These are phyloP conservation scores for Silene uniflora DNA, from an alignment of 148 eudicot species.

Conservation along the genomic window DNA sequence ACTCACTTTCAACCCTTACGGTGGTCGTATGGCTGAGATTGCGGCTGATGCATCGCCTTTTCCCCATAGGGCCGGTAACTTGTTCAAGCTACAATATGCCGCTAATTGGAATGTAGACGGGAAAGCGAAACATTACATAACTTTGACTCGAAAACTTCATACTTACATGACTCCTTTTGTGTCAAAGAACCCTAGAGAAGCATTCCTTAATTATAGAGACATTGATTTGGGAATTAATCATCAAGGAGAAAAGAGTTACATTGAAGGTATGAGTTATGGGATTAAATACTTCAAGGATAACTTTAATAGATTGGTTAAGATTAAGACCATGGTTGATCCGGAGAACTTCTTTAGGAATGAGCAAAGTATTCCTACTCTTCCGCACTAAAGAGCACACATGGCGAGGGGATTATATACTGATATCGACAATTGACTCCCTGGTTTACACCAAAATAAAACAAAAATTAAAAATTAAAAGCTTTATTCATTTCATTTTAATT, in stretches of 20 bases:
- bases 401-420: no score
- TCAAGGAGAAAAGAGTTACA: slow-evolving; percentile 13
- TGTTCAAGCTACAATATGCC: slow-evolving; percentile 20
- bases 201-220: slow-evolving; percentile 20
- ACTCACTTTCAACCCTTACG: slow-evolving; percentile 14
- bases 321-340: slow-evolving; percentile 21
- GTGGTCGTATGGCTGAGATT: slow-evolving; percentile 21
- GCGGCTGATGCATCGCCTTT: slow-evolving; percentile 10
- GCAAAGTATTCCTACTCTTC: slow-evolving; percentile 22
- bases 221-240: slow-evolving; percentile 20
- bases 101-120: slow-evolving; percentile 12
- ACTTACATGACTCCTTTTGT: slow-evolving; percentile 17
- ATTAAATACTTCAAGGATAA: slow-evolving; percentile 16
- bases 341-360: slow-evolving; percentile 18
- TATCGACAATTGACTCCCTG: no score
- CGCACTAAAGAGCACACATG: no score
- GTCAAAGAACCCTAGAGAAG: slow-evolving; percentile 20
- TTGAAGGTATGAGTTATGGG: slow-evolving; percentile 18
- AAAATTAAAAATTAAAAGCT: background rate
- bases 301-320: slow-evolving; percentile 20
- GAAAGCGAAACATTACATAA: slow-evolving; percentile 10
- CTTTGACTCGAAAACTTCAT: slow-evolving; percentile 12
- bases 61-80: slow-evolving; percentile 19
- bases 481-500: background rate
- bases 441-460: no score